These are phyloP conservation scores for Kuraishia borneana DNA, from an alignment of 805 yeast species.

Conservation along the genomic window DNA sequence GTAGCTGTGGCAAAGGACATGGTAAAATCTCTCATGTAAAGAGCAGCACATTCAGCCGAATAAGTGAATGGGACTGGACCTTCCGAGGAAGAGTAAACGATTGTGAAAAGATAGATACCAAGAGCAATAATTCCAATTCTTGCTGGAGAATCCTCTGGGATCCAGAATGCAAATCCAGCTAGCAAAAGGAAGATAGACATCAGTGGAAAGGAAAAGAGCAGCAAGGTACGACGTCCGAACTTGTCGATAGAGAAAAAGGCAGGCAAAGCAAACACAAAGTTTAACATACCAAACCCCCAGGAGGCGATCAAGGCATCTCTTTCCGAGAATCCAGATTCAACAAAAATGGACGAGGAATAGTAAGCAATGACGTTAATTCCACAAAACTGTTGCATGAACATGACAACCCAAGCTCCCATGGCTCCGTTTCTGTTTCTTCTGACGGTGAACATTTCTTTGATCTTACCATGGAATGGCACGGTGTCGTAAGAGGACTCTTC, in stretches of 20 bases:
- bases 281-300: conserved; percentile 78
- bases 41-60: conserved; percentile 76
- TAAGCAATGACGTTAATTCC: conserved; percentile 85
- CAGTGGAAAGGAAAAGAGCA: conserved; percentile 50
- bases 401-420: conserved; percentile 68
- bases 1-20: conserved; percentile 73
- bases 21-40: conserved; percentile 70
- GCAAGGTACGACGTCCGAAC: conserved; percentile 58
- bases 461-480: conserved; percentile 32
- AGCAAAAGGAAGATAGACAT: conserved; percentile 49
- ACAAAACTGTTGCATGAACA: conserved; percentile 88
- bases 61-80: conserved; percentile 89
- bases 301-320: conserved; percentile 65
- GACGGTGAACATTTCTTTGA: conserved; percentile 50
- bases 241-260: conserved; percentile 73
- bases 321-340: conserved; percentile 52
- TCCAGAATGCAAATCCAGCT: conserved; percentile 67
- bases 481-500: conserved; percentile 43
- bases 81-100: conserved; percentile 73
- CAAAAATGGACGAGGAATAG: conserved; percentile 70
- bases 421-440: conserved; percentile 82
- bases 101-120: conserved; percentile 65
- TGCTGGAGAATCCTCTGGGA: conserved; percentile 34
- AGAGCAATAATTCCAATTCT: conserved; percentile 57
- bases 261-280: conserved; percentile 73